Conservation (phyloP, 2,329 filamentous ascomycete species). For the Penicillium frequentans region DNA sequence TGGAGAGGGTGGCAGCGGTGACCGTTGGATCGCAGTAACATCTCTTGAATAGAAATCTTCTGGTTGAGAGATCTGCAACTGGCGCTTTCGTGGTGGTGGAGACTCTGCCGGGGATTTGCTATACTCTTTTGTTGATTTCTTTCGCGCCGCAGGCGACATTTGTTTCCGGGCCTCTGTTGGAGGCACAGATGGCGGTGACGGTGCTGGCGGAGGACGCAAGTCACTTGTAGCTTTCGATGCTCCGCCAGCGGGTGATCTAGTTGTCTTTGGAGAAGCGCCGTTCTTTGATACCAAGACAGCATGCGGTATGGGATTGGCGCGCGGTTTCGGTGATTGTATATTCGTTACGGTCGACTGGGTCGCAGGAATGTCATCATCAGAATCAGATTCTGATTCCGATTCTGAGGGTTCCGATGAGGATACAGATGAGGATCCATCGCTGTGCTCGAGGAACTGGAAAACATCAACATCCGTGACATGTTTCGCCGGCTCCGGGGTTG, state of each 20-base stretch:
- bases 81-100: conserved; percentile 23
- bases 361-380: conserved; percentile 15
- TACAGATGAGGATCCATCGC: conserved; percentile 16
- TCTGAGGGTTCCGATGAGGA: conserved; percentile 21
- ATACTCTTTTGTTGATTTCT: conserved; percentile 21
- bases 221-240: conserved; percentile 18
- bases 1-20: conserved; percentile 33
- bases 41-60: conserved; percentile 34
- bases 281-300: conserved; percentile 9
- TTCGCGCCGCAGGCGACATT: conserved; percentile 8
- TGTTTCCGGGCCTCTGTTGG: conserved; percentile 27
- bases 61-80: conserved; percentile 33
- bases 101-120: conserved; percentile 17
- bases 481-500: conserved; percentile 12
- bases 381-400: conserved; percentile 2
- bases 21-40: conserved; percentile 17
- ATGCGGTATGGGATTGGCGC: conserved; percentile 13
- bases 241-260: conserved; percentile 5
- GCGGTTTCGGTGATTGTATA: conserved; percentile 24
- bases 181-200: conserved; percentile 23
- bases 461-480: conserved; percentile 40
- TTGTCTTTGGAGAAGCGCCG: conserved; percentile 9
- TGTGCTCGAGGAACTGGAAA: conserved; percentile 40
- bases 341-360: conserved; percentile 11
- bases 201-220: conserved; percentile 24